phyloP scores from a whole-genome alignment of 2,329 filamentous ascomycete species.

The Botrytis hyacinthi region DNA sequence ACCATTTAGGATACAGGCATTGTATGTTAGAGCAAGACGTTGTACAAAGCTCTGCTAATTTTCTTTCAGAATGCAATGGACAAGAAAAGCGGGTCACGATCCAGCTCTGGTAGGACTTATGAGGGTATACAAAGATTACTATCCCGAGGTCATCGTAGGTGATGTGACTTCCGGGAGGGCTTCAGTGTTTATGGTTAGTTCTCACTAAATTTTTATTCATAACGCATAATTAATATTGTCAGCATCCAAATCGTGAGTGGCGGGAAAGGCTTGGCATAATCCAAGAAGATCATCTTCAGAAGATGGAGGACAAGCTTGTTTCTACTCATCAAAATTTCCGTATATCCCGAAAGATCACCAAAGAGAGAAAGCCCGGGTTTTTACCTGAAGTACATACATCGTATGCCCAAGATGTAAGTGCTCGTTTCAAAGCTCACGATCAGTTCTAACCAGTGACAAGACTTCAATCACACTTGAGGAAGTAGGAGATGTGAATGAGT shows the following conservation, averaged over 20 bases:
- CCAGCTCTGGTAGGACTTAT: slow-evolving; percentile 71
- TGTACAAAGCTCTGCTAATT: slow-evolving; percentile 9
- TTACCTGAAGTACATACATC: slow-evolving; percentile 73
- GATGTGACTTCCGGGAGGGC: slow-evolving; percentile 61
- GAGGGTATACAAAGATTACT: slow-evolving; percentile 86
- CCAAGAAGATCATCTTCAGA: slow-evolving; percentile 56
- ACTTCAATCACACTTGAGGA: slow-evolving; percentile 71
- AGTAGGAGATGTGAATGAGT: slow-evolving; percentile 66
- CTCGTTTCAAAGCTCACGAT: background rate
- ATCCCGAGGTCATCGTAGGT: slow-evolving; percentile 81
- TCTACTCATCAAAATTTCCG: slow-evolving; percentile 57
- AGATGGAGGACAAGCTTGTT: slow-evolving; percentile 44
- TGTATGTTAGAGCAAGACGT: slow-evolving; percentile 48
- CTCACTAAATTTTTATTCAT: background rate
- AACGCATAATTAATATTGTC: slow-evolving; percentile 27
- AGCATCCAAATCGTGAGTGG: slow-evolving; percentile 76
- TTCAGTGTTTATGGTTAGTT: slow-evolving; percentile 58
- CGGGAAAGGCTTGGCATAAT: slow-evolving; percentile 64
- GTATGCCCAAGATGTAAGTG: slow-evolving; percentile 61
- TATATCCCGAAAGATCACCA: slow-evolving; percentile 54
- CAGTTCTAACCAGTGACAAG: slow-evolving; percentile 39
- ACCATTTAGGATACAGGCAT: slow-evolving; percentile 75
- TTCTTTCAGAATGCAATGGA: slow-evolving; percentile 52
- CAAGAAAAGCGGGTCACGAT: slow-evolving; percentile 66
- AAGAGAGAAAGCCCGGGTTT: slow-evolving; percentile 48